These are phyloP conservation scores for Blastocystis sp. DNA, from an alignment of 352 stramenopile species.

Conservation along the genomic window DNA sequence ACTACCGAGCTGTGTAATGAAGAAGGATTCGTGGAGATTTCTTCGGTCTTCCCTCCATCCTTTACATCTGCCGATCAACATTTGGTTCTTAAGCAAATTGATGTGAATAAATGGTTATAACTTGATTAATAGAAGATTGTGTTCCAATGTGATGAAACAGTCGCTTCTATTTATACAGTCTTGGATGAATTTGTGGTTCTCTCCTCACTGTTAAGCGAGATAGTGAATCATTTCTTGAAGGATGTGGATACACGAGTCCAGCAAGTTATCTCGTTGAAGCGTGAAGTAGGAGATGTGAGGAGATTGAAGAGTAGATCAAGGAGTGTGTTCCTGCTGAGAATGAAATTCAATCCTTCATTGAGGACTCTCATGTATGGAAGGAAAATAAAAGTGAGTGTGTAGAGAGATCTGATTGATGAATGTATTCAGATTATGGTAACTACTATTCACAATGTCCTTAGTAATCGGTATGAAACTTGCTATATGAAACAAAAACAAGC, in stretches of 20 bases:
- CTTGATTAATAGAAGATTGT: background rate
- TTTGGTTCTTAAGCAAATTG: background rate
- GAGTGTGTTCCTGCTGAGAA: background rate
- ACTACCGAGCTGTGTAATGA: slow-evolving; percentile 20
- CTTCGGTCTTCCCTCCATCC: background rate
- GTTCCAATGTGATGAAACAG: background rate
- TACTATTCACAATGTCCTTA: background rate
- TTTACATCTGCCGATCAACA: background rate
- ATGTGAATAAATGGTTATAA: background rate
- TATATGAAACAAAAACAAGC: background rate
- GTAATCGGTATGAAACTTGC: background rate
- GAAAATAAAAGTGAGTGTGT: background rate
- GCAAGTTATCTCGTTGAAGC: background rate
- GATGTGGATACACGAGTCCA: background rate
- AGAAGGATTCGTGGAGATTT: slow-evolving; percentile 20
- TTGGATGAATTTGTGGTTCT: background rate
- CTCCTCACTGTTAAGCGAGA: background rate
- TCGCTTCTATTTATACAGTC: background rate
- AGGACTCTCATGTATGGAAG: background rate
- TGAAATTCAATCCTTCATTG: background rate
- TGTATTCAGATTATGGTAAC: background rate
- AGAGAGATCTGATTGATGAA: background rate
- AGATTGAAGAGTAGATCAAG: background rate
- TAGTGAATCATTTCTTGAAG: background rate
- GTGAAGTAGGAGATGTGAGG: background rate